A percentile compares a stretch with the other conserved stretches of the same genome.
These are phyloP conservation scores for Teratosphaeria destructans DNA, from an alignment of 2,329 filamentous ascomycete species.

Conservation along the genomic window DNA sequence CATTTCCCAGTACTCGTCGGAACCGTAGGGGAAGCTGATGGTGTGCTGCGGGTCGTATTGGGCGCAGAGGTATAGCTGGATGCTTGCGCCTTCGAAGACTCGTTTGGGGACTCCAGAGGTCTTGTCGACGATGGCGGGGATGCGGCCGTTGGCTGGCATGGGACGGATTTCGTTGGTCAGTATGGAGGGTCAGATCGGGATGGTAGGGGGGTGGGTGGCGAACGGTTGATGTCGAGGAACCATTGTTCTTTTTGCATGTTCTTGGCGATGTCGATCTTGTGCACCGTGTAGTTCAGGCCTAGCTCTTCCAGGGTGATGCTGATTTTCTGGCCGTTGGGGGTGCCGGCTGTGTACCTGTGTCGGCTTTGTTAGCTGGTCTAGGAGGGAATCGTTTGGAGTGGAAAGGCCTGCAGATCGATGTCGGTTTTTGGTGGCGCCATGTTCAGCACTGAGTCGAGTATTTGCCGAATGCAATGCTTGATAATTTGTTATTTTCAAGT, in stretches of 20 bases:
- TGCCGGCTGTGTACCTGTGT: constrained; percentile 20
- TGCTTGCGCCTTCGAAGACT: constrained; percentile 36
- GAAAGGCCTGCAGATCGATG: background rate
- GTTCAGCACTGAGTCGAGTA: background rate
- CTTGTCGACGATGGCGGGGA: constrained; percentile 37
- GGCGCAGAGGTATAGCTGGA: constrained; percentile 36
- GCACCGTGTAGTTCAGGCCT: constrained; percentile 20
- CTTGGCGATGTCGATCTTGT: constrained; percentile 34
- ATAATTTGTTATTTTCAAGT: background rate
- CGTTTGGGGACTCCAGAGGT: constrained; percentile 12
- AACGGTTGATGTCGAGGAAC: constrained; percentile 38
- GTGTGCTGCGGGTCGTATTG: constrained; percentile 32
- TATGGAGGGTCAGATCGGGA: background rate
- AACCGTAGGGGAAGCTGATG: constrained; percentile 33
- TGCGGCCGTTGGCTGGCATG: constrained; percentile 34
- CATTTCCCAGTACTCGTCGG: constrained; percentile 34
- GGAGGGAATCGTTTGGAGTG: background rate
- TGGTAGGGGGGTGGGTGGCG: background rate
- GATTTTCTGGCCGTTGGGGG: constrained; percentile 27
- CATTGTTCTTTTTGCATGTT: constrained; percentile 35
- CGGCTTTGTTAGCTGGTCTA: background rate
- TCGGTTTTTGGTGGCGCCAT: background rate
- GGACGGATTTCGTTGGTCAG: background rate
- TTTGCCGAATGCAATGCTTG: background rate
- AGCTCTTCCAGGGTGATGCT: constrained; percentile 24